phyloP scores from a whole-genome alignment of 2,329 filamentous ascomycete genomes.

The Fusarium verticillioides region DNA sequence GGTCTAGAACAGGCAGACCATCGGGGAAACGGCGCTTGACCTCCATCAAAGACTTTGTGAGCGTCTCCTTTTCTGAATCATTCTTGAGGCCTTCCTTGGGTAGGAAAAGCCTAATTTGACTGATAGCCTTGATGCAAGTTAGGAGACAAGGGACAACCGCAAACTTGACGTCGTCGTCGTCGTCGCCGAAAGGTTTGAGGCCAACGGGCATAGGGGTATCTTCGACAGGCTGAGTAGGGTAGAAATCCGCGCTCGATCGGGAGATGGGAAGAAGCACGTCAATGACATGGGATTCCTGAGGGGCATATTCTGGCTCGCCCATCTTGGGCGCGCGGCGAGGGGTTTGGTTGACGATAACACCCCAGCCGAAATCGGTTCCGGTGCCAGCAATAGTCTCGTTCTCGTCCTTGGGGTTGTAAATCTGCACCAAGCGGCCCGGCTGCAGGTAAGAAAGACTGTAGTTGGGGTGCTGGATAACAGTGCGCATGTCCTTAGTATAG shows the following conservation, averaged over 20 bases:
- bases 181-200: slow-evolving; percentile 54
- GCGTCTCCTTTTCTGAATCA: slow-evolving; percentile 71
- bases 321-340: slow-evolving; percentile 73
- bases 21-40: slow-evolving; percentile 91
- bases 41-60: slow-evolving; percentile 79
- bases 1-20: slow-evolving; percentile 87
- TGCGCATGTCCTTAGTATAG: slow-evolving; percentile 89
- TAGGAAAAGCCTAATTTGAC: slow-evolving; percentile 84
- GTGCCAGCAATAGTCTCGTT: slow-evolving; percentile 50
- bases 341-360: slow-evolving; percentile 81
- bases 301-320: slow-evolving; percentile 72
- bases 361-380: slow-evolving; percentile 87
- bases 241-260: slow-evolving; percentile 60
- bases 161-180: slow-evolving; percentile 48
- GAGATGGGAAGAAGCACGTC: slow-evolving; percentile 79
- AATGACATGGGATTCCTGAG: slow-evolving; percentile 83
- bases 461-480: slow-evolving; percentile 90
- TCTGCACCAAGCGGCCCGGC: slow-evolving; percentile 85
- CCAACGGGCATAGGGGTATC: slow-evolving; percentile 68
- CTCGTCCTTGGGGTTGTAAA: slow-evolving; percentile 75
- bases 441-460: slow-evolving; percentile 88
- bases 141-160: slow-evolving; percentile 80
- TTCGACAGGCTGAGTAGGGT: slow-evolving; percentile 46
- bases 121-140: slow-evolving; percentile 85
- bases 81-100: slow-evolving; percentile 77